Evolutionary conservation across 1,284 basidiomycete genomes (phyloP).

Genomic region (Takashimella tepidaria): DNA sequence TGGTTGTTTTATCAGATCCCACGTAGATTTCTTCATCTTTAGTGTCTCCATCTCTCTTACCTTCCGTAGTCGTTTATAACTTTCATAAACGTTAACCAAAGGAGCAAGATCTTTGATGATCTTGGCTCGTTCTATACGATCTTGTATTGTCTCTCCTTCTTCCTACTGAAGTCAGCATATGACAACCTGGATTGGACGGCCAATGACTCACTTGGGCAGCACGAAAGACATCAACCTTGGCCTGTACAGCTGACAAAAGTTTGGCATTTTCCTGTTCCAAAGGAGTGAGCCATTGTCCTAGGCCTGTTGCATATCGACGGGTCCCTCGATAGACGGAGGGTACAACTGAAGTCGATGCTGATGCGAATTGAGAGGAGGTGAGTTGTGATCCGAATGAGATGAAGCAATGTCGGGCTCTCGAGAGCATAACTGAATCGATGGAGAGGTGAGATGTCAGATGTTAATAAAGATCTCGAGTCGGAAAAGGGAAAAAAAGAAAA

Average conservation of each 20-base stretch:
- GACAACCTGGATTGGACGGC: neutral
- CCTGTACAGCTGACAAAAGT: constrained; percentile 10
- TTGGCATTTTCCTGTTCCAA: constrained; percentile 8
- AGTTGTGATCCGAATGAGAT: neutral
- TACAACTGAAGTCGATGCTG: neutral
- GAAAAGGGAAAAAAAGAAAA: neutral
- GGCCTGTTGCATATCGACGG: neutral
- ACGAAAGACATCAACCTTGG: constrained; percentile 5
- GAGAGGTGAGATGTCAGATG: no score
- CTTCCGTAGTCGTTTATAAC: constrained; percentile 51
- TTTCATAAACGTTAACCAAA: constrained; percentile 53
- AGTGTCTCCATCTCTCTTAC: constrained; percentile 37
- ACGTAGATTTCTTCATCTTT: neutral
- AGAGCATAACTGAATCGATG: no score
- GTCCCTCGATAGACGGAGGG: neutral
- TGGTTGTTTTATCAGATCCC: constrained; percentile 29
- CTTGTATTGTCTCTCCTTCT: constrained; percentile 23
- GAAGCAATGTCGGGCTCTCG: neutral
- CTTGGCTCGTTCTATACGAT: constrained; percentile 51
- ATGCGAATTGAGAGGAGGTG: neutral
- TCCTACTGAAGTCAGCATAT: constrained; percentile 4
- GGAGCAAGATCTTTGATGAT: constrained; percentile 56
- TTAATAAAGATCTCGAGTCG: neutral
- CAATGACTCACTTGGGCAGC: constrained; percentile 5
- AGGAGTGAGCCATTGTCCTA: constrained; percentile 9